phyloP scores from a whole-genome alignment of 306 rosid species.

The Dalbergia oliveri region DNA sequence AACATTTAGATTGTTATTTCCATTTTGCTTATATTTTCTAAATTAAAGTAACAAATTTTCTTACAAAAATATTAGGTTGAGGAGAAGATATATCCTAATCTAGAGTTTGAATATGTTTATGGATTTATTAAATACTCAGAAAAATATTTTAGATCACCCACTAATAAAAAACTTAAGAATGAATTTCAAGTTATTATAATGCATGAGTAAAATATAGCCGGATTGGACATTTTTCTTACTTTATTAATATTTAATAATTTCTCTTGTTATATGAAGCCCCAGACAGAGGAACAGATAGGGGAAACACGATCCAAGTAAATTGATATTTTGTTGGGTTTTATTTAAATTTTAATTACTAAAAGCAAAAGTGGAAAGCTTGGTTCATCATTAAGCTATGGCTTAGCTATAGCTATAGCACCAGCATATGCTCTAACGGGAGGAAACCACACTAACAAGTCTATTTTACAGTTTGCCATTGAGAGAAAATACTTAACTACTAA shows the following conservation, averaged over 20 bases:
- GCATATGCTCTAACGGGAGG: conserved; percentile 34
- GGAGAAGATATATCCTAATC: too few species aligned
- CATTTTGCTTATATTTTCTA: too few species aligned
- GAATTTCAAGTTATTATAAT: too few species aligned
- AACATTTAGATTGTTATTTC: not conserved
- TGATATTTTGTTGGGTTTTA: not conserved
- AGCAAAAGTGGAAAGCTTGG: conserved; percentile 34
- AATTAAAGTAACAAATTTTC: too few species aligned
- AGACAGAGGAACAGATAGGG: not conserved
- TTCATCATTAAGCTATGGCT: conserved; percentile 29
- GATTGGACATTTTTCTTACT: not conserved
- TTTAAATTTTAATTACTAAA: not conserved
- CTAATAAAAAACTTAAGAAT: too few species aligned
- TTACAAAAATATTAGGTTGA: too few species aligned
- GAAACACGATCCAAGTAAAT: not conserved
- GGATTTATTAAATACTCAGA: too few species aligned
- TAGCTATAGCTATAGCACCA: conserved; percentile 12
- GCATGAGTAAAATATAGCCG: too few species aligned
- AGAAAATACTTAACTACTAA: conserved; percentile 38
- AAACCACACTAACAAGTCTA: conserved; percentile 8
- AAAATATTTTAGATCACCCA: too few species aligned
- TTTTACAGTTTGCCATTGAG: not conserved
- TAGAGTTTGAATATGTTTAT: too few species aligned
- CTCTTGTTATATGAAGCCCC: not conserved
- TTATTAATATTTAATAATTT: too few species aligned